Base-by-base conservation (phyloP, 805 yeast species). In the Pichia membranifaciens region DNA sequence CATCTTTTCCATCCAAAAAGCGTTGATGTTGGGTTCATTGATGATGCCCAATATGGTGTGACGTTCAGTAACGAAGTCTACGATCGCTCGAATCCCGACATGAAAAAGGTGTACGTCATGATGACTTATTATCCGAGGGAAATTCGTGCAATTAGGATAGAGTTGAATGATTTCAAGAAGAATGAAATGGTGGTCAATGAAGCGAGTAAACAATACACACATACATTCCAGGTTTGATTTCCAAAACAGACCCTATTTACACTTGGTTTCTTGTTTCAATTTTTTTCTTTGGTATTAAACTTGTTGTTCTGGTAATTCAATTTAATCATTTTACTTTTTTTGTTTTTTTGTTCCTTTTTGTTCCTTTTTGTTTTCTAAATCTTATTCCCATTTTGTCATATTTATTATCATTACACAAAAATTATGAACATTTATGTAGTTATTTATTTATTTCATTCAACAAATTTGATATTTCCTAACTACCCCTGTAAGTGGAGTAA, bases 401-500 rank as follows among this genome's bases (percentile, higher is more conserved):
- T n/a, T n/a, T n/a, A n/a, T n/a, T n/a, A n/a, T n/a, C n/a, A n/a
- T n/a, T n/a, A n/a, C n/a, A n/a, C n/a, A n/a, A n/a, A n/a, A n/a
- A n/a, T n/a, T n/a, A n/a, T n/a, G n/a, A n/a, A n/a, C n/a, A n/a
- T n/a, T n/a, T n/a, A n/a, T 25, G 29, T 25, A 25, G 29, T 10
- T 25, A 25, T 25, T 7, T 25, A 25, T 25, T 8, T 8, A 25
- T 25, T 25, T 25, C 10, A 25, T 25, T 10, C 29, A 10, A 25
- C 29, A 25, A 25, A 25, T 7, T 10, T 8, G 7, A 7, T 25
- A 25, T 25, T 25, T 8, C 8, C 20, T 43, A 61, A 21, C 64
- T 59, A 13, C 98, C 98, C 48, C 97, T 75, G 68, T 90, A 90
- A 0, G 97, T 90, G 5, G 95, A 79, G 68, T 89, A 90, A 31